These are phyloP conservation scores for Pleurotus salmoneostramineus DNA, from an alignment of 768 basidiomycete genomes.

Conservation along the genomic window DNA sequence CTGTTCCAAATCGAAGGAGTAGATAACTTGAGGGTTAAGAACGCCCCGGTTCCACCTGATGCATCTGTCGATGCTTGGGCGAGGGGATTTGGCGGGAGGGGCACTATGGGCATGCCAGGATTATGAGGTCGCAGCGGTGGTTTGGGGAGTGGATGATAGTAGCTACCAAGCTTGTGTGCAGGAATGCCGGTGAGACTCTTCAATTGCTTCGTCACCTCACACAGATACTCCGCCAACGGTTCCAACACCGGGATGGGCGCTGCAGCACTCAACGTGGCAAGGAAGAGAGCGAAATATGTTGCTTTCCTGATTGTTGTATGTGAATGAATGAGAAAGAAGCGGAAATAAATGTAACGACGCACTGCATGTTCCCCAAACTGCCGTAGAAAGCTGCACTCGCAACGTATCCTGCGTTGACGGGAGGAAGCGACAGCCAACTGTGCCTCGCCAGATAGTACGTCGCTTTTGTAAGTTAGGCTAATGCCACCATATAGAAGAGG, in stretches of 20 bases:
- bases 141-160: neutral
- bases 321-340: neutral
- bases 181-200: neutral
- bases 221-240: neutral
- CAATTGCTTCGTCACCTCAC: neutral
- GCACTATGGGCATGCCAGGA: slow-evolving; percentile 11
- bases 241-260: neutral
- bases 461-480: slow-evolving; percentile 5
- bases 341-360: neutral
- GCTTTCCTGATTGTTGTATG: neutral
- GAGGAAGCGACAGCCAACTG: neutral
- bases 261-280: neutral
- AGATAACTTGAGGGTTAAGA: neutral
- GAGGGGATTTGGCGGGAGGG: neutral
- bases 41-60: neutral
- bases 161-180: neutral
- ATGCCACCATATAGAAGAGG: neutral
- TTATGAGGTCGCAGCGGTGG: slow-evolving; percentile 6
- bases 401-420: neutral
- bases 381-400: neutral
- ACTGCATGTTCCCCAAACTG: neutral
- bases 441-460: neutral
- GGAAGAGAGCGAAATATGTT: slow-evolving; percentile 4
- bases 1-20: neutral
- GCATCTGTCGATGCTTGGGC: neutral